Conservation (phyloP, 352 stramenopile genomes). For the Globisporangium polare region DNA sequence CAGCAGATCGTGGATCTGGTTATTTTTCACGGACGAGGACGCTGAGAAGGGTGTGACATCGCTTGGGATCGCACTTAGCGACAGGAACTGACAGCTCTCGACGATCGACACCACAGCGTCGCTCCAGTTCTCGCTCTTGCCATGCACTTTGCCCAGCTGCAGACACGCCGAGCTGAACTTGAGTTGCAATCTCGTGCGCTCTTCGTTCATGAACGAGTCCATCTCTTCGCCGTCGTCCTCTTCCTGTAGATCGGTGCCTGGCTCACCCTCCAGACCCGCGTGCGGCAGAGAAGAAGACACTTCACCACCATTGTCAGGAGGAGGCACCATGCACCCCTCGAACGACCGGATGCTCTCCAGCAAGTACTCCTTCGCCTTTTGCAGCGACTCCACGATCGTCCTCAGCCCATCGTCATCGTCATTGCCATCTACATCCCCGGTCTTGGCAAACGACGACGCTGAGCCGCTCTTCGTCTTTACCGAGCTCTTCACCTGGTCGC, state of each 20-base stretch:
- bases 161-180: slow-evolving; percentile 76
- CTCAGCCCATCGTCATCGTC: slow-evolving; percentile 10
- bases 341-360: slow-evolving; percentile 68
- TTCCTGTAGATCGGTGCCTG: slow-evolving; percentile 16
- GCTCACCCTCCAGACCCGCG: slow-evolving; percentile 18
- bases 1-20: slow-evolving; percentile 40
- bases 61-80: slow-evolving; percentile 29
- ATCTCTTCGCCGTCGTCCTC: slow-evolving; percentile 36
- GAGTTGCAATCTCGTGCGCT: slow-evolving; percentile 60
- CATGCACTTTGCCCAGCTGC: slow-evolving; percentile 44
- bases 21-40: slow-evolving; percentile 13
- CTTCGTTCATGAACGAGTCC: slow-evolving; percentile 74
- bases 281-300: slow-evolving; percentile 24
- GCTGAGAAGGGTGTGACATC: slow-evolving; percentile 22
- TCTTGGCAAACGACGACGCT: background rate
- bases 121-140: slow-evolving; percentile 31
- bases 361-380: slow-evolving; percentile 65
- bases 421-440: background rate
- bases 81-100: slow-evolving; percentile 47
- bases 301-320: slow-evolving; percentile 9
- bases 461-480: background rate
- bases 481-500: slow-evolving; percentile 18
- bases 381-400: slow-evolving; percentile 19
- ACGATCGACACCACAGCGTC: slow-evolving; percentile 36
- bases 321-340: slow-evolving; percentile 57